A percentile compares a stretch with the other conserved stretches of the same genome.
Evolutionary conservation across 108 stramenopile genomes (phyloP).

Genomic region (Skeletonema marinoi): DNA sequence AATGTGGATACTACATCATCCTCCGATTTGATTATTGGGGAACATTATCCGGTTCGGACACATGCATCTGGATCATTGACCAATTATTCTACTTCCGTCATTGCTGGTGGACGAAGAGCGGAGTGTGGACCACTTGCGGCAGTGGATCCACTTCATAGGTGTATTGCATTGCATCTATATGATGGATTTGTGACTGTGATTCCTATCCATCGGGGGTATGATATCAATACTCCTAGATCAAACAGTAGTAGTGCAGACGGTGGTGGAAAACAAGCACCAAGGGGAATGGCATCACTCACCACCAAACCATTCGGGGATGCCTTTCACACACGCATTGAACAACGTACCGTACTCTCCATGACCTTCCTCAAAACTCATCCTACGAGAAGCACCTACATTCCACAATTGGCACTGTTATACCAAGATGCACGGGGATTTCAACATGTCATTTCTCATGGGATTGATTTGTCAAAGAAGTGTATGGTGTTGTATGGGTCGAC

Average conservation of each 20-base stretch:
- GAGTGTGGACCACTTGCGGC: conserved; percentile 71
- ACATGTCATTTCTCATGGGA: conserved; percentile 69
- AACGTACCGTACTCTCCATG: conserved; percentile 65
- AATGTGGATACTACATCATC: neutral
- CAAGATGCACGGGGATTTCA: conserved; percentile 76
- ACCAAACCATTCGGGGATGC: conserved; percentile 51
- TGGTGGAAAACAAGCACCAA: neutral
- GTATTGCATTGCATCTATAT: conserved; percentile 76
- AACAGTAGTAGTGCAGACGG: neutral
- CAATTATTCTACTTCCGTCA: conserved; percentile 28
- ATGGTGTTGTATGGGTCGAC: conserved; percentile 33
- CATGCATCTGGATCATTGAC: conserved; percentile 60
- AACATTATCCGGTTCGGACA: conserved; percentile 50
- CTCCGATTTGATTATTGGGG: conserved; percentile 3
- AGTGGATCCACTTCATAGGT: conserved; percentile 64
- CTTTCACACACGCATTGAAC: conserved; percentile 79
- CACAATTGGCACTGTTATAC: conserved; percentile 75
- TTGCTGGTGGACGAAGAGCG: conserved; percentile 41
- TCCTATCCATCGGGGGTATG: conserved; percentile 53
- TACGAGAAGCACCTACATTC: conserved; percentile 32
- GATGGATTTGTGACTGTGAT: conserved; percentile 76
- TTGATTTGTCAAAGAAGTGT: conserved; percentile 53
- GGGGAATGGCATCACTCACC: neutral
- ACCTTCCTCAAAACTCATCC: conserved; percentile 50
- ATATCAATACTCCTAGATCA: neutral